Conservation (phyloP, 371 early-diverging fungal genomes). For the Mucor saturninus region DNA sequence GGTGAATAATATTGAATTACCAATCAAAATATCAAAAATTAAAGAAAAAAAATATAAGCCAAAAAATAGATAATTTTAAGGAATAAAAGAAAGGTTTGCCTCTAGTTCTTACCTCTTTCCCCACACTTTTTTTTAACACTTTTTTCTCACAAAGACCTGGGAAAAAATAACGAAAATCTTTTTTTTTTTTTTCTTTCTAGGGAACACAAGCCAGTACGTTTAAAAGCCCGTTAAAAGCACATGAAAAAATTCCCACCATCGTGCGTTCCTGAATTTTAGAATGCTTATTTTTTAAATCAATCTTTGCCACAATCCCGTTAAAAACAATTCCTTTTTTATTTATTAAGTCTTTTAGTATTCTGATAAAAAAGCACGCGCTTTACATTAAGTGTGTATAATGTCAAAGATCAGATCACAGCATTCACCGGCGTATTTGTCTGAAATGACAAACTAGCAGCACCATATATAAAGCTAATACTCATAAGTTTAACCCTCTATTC, state of each 20-base stretch:
- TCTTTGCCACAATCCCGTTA: no score
- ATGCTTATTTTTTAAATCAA: background rate
- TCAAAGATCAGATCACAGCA: no score
- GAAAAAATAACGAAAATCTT: background rate
- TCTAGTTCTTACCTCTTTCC: background rate
- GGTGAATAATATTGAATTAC: conserved; percentile 3
- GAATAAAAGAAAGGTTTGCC: background rate
- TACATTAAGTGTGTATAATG: no score
- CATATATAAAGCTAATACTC: no score
- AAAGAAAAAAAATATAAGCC: background rate
- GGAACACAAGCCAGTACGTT: background rate
- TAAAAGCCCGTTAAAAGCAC: conserved; percentile 3
- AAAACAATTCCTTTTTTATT: background rate
- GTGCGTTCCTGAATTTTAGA: background rate
- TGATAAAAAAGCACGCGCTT: no score
- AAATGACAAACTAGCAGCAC: no score
- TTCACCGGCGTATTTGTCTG: no score
- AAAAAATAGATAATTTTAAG: no score
- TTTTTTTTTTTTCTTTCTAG: background rate
- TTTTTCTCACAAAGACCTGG: background rate
- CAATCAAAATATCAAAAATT: background rate
- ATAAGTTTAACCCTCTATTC: no score
- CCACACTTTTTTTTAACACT: background rate
- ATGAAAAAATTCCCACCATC: conserved; percentile 7
- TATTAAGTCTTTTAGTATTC: background rate